Base-by-base conservation (phyloP, 176 grass and related monocot species). In the Lolium multiflorum region DNA sequence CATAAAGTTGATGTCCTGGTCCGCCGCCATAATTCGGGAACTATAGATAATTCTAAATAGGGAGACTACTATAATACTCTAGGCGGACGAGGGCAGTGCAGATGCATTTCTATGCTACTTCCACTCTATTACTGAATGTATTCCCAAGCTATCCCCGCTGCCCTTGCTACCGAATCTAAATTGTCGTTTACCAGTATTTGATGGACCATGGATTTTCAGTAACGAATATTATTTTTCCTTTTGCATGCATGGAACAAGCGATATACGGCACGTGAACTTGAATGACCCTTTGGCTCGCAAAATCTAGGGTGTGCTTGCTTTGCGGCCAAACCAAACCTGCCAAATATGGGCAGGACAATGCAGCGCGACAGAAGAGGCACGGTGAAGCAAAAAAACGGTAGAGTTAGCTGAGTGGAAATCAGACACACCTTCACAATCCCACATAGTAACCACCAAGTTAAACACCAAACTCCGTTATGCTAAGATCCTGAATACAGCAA, bases 21-120 rank as follows among this genome's bases (percentile, higher is more conserved):
- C 7, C 14, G 80, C 7, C 14, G 80, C 61, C 65, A 41, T 18
- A 60, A 80, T 5, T 82, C 63, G 71, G 50, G 38, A 60, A 88
- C 13, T 82, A 84, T 26, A 39, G 22, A 20, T 1, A 67, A 59
- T 68, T 58, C 38, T 67, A 80, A 66, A 74, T 51, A 67, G n/a
- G 59, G 68, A 41, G 41, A 74, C 0, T 12, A 43, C 3, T 12
- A 74, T 18, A 71, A 76, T 75, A 51, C 57, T 79, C 56, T 20
- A 12, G 51, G 64, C 78, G 20, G 0, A 67, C 28, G 12, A 48
- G 21, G 48, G 4, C 2, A 26, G 10, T 2, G 7, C 22, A 26
- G 38, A 49, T 87, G 39, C 44, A 67, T 50, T 66, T 74, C 37
- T 3, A 63, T 52, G 50, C 11, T 16, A 28, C 39, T 3, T 5